These are phyloP conservation scores for Auricularia cornea DNA, from an alignment of 768 basidiomycete genomes.

Conservation along the genomic window DNA sequence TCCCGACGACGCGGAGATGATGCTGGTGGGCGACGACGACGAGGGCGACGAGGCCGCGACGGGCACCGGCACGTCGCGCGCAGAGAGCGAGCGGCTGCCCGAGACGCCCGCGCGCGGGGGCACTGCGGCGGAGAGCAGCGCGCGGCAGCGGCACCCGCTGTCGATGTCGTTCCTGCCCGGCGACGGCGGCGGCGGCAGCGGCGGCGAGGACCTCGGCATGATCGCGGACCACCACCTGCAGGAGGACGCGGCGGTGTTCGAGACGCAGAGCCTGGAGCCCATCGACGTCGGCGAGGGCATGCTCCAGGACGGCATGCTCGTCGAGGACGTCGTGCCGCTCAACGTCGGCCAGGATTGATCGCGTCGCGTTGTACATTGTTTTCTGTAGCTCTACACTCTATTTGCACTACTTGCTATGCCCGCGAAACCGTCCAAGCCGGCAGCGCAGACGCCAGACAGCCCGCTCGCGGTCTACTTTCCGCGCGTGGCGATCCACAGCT, in stretches of 20 bases:
- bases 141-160: conserved; percentile 58
- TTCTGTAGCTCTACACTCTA: not conserved
- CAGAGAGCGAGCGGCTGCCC: conserved; percentile 29
- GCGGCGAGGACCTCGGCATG: conserved; percentile 10
- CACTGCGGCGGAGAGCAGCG: conserved; percentile 50
- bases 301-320: not conserved
- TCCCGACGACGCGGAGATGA: conserved; percentile 50
- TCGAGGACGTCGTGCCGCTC: not conserved
- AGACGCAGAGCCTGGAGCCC: not conserved
- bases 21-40: conserved; percentile 65
- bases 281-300: not conserved
- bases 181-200: conserved; percentile 8
- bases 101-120: conserved; percentile 24
- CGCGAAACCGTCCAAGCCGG: not conserved
- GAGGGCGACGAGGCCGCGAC: conserved; percentile 57
- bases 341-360: not conserved
- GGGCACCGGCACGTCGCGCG: conserved; percentile 20
- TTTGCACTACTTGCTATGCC: too few species aligned
- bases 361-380: not conserved
- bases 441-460: not conserved
- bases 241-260: not conserved
- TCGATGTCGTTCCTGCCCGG: conserved; percentile 44
- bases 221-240: not conserved
- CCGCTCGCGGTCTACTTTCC: conserved; percentile 29
- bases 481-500: conserved; percentile 56